Conservation (phyloP, 2,329 filamentous ascomycete genomes). For the Saccharata proteae region DNA sequence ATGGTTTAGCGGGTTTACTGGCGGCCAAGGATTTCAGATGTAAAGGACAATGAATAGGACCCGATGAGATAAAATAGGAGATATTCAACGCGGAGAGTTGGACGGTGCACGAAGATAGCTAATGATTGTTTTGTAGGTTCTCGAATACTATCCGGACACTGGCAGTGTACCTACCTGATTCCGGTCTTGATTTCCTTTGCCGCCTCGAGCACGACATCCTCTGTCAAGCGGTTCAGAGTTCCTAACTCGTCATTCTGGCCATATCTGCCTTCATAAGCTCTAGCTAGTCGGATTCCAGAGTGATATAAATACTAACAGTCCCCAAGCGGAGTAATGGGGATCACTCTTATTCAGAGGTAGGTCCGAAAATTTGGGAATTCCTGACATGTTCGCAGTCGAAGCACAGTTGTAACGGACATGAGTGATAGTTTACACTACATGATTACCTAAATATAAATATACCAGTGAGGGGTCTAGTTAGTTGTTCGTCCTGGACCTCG, state of each 20-base stretch:
- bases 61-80: too few relatives aligned
- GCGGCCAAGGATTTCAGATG: background rate
- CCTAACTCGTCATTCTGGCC: slow-evolving; percentile 47
- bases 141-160: slow-evolving; percentile 7
- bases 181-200: slow-evolving; percentile 44
- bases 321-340: slow-evolving; percentile 33
- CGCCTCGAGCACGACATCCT: slow-evolving; percentile 39
- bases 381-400: too few relatives aligned
- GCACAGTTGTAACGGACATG: too few relatives aligned
- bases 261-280: slow-evolving; percentile 28
- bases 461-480: too few relatives aligned
- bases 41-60: background rate
- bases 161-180: slow-evolving; percentile 23
- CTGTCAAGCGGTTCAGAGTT: slow-evolving; percentile 48
- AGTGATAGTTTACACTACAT: too few relatives aligned
- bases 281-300: background rate
- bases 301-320: slow-evolving; percentile 12
- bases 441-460: too few relatives aligned
- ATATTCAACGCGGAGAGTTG: too few relatives aligned
- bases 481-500: too few relatives aligned
- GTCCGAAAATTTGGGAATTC: slow-evolving; percentile 35
- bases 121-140: too few relatives aligned
- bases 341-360: slow-evolving; percentile 36
- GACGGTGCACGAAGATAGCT: too few relatives aligned
- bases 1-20: background rate